Evolutionary conservation across 2,329 filamentous ascomycete genomes (phyloP), one percentile per base, ranked within the genome.

Genomic region (Teratosphaeria gauchensis): DNA sequence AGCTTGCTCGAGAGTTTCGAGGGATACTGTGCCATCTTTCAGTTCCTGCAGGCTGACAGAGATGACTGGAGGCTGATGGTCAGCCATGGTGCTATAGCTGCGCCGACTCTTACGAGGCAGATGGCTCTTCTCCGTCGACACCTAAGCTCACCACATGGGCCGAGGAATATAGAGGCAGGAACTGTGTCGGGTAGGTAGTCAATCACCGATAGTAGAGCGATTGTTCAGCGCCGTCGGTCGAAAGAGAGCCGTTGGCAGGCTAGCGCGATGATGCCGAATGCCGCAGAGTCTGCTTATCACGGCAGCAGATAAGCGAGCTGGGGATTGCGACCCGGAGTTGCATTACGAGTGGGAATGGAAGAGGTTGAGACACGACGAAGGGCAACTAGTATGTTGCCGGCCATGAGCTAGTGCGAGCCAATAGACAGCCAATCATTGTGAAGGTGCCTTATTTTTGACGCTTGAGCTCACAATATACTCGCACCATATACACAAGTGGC

Each of bases 1-100:
- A 0, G 94, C 94, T 65, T 87, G 75, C 66, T 89, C 83, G 11
- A 94, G 80, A 0, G 82, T 82, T 58, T 83, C 80, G 56, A 90
- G 87, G 0, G 87, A 80, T 53, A 92, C 79, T 59, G 80, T 82
- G 21, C 84, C 67, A 56, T 65, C 57, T 56, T 70, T 48, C 1
- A 74, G 62, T 28, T 71, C 71, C 56, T 76, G 66, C 1, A 80
- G 67, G 61, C 75, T 79, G 52, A 82, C 79, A 2, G 74, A 77
- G 31, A 80, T 74, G 3, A 77, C 73, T 55, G 66, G 63, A 11
- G 54, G 62, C 16, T 55, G 51, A 4, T 58, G 30, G 35, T 30
- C 31, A 8, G 28, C 5, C 28, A 55, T 55, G 35, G 4, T 42
- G 12, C 12, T 16, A 16, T 16, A 16, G 7, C 35, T 42, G 24